phyloP scores from a whole-genome alignment of 1,284 basidiomycete genomes.

The Ceratobasidium theobromae region DNA sequence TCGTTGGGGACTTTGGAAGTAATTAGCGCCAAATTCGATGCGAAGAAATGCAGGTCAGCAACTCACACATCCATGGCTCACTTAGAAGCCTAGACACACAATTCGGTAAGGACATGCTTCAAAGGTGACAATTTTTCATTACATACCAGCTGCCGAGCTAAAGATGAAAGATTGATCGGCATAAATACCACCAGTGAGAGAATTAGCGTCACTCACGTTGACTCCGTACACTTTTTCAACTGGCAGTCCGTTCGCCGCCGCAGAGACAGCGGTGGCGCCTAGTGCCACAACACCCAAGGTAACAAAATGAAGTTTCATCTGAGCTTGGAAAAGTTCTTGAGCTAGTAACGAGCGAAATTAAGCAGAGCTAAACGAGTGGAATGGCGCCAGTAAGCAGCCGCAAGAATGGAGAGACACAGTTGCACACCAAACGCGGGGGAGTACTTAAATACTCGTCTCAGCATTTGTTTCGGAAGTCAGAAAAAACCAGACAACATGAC shows the following conservation, averaged over 20 bases:
- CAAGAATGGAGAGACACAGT: too few species aligned
- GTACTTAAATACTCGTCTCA: too few species aligned
- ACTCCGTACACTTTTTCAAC: slow-evolving; percentile 61
- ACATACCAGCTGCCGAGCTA: slow-evolving; percentile 39
- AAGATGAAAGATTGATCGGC: not conserved
- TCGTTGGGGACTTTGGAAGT: slow-evolving; percentile 49
- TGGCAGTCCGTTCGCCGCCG: slow-evolving; percentile 20
- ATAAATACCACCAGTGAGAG: not conserved
- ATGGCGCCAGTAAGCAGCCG: too few species aligned
- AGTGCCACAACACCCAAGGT: not conserved
- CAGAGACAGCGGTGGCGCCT: not conserved
- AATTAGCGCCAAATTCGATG: not conserved
- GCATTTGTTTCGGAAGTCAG: too few species aligned
- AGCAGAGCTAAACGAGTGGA: not conserved
- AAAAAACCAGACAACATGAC: too few species aligned
- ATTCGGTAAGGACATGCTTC: slow-evolving; percentile 37
- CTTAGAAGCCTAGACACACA: slow-evolving; percentile 52
- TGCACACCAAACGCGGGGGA: too few species aligned
- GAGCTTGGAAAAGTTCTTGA: not conserved
- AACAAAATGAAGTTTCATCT: slow-evolving; percentile 4
- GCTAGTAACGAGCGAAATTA: not conserved
- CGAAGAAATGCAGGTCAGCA: too few species aligned
- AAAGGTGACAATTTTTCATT: slow-evolving; percentile 47
- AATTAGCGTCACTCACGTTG: slow-evolving; percentile 44
- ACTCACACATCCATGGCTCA: slow-evolving; percentile 65